A percentile compares a stretch with the other conserved stretches of the same genome.
Conservation (phyloP, 2,329 filamentous ascomycete species). For the Ilyonectria destructans region DNA sequence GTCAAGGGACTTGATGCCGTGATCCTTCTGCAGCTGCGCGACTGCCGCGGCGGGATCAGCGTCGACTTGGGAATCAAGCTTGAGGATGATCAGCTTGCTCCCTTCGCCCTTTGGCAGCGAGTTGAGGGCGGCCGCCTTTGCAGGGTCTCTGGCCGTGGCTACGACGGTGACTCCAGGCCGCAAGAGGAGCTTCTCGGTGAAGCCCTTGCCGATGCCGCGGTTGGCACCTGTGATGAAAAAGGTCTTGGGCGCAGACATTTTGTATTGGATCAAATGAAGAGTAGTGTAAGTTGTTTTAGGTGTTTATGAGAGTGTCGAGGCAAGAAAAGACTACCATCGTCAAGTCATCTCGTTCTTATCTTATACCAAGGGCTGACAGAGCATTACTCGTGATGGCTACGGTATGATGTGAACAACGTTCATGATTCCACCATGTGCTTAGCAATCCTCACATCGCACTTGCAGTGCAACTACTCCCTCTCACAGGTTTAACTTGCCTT, state of each 20-base stretch:
- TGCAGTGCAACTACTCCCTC: not conserved
- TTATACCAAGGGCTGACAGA: not conserved
- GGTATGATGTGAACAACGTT: not conserved
- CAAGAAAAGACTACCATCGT: not conserved
- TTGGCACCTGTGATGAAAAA: slow-evolving; percentile 58
- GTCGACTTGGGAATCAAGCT: slow-evolving; percentile 7
- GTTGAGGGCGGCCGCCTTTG: not conserved
- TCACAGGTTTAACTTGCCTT: not conserved
- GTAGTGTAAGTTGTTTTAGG: not conserved
- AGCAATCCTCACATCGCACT: not conserved
- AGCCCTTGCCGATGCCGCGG: slow-evolving; percentile 58
- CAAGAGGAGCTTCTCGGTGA: slow-evolving; percentile 57
- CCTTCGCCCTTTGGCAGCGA: slow-evolving; percentile 9
- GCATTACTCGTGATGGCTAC: not conserved
- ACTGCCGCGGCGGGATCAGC: not conserved
- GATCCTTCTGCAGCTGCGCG: not conserved
- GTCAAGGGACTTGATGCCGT: slow-evolving; percentile 11
- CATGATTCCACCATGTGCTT: not conserved
- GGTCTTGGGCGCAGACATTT: not conserved
- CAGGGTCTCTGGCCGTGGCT: not conserved
- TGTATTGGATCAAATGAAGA: not conserved
- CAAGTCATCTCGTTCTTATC: not conserved
- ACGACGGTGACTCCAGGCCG: slow-evolving; percentile 60
- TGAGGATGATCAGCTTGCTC: slow-evolving; percentile 6
- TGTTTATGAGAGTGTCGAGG: not conserved